Percentiles rank a stretch among this genome's conserved stretches.
Evolutionary conservation across 2,329 filamentous ascomycete species (phyloP).

Genomic region (Alternaria solani): DNA sequence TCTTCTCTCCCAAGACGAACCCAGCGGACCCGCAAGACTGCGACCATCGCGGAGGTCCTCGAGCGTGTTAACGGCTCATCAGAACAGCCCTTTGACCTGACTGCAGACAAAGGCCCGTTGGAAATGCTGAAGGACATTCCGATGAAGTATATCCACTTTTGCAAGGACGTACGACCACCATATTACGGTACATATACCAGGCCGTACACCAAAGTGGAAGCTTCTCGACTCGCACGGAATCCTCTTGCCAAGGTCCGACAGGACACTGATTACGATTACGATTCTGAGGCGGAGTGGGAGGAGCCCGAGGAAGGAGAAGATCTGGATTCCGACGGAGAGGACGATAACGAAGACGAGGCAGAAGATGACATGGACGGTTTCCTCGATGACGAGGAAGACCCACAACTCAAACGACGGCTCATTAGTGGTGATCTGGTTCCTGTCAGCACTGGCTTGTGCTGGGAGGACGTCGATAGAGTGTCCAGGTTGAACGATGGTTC

Average conservation of each 20-base stretch:
- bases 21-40: conserved; percentile 27
- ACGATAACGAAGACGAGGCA: conserved; percentile 74
- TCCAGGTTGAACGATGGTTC: conserved; percentile 57
- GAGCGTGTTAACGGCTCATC: conserved; percentile 55
- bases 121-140: conserved; percentile 64
- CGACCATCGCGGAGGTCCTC: conserved; percentile 49
- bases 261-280: conserved; percentile 80
- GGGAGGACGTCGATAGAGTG: conserved; percentile 66
- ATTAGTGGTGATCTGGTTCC: conserved; percentile 76
- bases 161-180: conserved; percentile 69
- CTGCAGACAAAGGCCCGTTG: conserved; percentile 48
- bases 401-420: conserved; percentile 64
- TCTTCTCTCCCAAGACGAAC: conserved; percentile 22
- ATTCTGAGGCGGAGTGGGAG: conserved; percentile 85
- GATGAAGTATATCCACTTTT: conserved; percentile 69
- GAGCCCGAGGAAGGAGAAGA: conserved; percentile 77
- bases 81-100: conserved; percentile 55
- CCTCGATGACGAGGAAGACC: conserved; percentile 80
- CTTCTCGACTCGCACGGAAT: conserved; percentile 61
- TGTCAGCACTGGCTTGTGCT: conserved; percentile 81
- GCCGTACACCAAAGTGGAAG: conserved; percentile 56
- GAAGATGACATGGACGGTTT: conserved; percentile 90
- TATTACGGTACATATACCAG: conserved; percentile 79
- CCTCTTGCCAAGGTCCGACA: conserved; percentile 64
- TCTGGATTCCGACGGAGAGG: conserved; percentile 69